These are phyloP conservation scores for Juglanconis oblonga DNA, from an alignment of 2,329 filamentous ascomycete species.

Conservation along the genomic window DNA sequence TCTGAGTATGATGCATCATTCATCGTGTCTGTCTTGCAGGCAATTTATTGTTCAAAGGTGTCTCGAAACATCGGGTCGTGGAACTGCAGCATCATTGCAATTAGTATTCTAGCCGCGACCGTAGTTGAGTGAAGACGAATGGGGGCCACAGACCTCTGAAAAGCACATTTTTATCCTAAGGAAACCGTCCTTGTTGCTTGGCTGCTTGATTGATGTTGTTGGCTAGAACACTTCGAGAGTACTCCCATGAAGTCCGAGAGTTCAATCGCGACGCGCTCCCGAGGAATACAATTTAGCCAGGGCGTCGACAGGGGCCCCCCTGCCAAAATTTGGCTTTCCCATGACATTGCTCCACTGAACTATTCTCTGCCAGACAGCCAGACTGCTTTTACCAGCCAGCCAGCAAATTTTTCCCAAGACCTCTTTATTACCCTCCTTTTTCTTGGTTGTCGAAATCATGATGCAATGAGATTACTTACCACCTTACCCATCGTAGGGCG, in stretches of 20 bases:
- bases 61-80: background rate
- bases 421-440: background rate
- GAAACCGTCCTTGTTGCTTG: background rate
- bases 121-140: background rate
- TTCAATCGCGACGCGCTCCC: no score
- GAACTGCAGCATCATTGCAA: conserved; percentile 7
- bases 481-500: conserved; percentile 16
- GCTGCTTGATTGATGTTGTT: background rate
- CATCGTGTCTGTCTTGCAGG: conserved; percentile 1
- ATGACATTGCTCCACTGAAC: no score
- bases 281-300: no score
- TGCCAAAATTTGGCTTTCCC: no score
- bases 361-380: no score
- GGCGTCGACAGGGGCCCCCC: no score
- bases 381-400: no score
- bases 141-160: background rate
- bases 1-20: conserved; percentile 5
- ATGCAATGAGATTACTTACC: conserved; percentile 18
- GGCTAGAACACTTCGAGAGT: background rate
- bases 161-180: background rate
- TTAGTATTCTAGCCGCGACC: background rate
- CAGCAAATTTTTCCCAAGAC: background rate
- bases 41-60: conserved; percentile 3
- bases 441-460: background rate
- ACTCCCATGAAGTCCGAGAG: no score